Base-by-base conservation (phyloP, 164 flowering plant genomes). In the Buxus sempervirens region DNA sequence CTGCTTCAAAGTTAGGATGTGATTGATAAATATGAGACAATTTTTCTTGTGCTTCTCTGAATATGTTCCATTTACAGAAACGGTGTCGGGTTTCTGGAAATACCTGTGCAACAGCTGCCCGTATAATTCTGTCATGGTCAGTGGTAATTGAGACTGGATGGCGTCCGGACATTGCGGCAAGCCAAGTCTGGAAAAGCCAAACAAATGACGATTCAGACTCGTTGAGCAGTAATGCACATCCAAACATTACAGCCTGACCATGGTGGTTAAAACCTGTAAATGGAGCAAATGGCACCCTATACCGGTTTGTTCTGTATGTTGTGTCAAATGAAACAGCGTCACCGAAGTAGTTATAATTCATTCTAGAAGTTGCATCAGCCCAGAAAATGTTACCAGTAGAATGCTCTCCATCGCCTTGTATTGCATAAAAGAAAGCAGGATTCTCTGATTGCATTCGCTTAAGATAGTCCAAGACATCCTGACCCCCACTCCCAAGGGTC, bases 211-310 rank as follows among this genome's bases (percentile, higher is more conserved):
- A 72, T 65, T 82, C 84, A 21, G 81, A 71, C 25, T 79, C 82
- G 69, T 79, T 77, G 20, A 73, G 55, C 60, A 79, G 71, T 55
- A 82, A 71, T 9, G 81, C 82, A 67, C 82, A 82, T n/a, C 85
- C 85, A 69, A 82, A 77, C 74, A 82, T 69, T 22, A 79, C 82
- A 8, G 85, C 82, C 66, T 82, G 82, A 13, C 82, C 82, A 75
- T 82, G 85, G 71, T 82, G 82, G 64, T 82, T 82, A 1, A 77
- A 20, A 51, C 85, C 85, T 0, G 81, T 62, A 53, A 82, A 79
- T 16, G 82, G 51, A 13, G 79, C 82, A 70, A 82, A 79, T 5
- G 82, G 82, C 0, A 82, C 79, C 54, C 76, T 53, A 23, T 58
- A 75, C n/a, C 66, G 67, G 41, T 63, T 64, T 20, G 71, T 42